Conservation (phyloP, 768 basidiomycete species). For the Phlebiopsis gigantea region DNA sequence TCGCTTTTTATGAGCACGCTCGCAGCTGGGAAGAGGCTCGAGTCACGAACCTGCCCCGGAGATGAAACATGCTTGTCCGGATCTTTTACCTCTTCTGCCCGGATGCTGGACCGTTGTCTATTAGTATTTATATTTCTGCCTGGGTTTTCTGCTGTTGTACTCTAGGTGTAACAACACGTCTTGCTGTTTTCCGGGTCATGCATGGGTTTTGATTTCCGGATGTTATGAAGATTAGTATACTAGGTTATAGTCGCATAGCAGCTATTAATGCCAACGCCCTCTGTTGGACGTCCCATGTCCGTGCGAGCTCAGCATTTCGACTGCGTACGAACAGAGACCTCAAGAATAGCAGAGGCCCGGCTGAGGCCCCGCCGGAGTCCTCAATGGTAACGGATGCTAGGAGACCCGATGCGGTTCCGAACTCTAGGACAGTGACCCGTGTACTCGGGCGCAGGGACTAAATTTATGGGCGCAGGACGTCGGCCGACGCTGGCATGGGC, state of each 20-base stretch:
- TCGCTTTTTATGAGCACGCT: background rate
- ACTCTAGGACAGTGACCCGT: background rate
- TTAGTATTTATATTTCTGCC: background rate
- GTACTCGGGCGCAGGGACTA: background rate
- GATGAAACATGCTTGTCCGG: background rate
- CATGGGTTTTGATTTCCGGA: too few relatives aligned
- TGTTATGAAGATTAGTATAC: background rate
- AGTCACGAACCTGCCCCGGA: background rate
- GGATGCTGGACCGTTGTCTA: constrained; percentile 1
- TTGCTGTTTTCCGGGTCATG: background rate
- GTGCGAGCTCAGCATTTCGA: too few relatives aligned
- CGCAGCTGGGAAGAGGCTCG: background rate
- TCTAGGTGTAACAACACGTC: background rate
- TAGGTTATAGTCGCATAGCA: background rate
- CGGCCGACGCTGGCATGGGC: background rate
- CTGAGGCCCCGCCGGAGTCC: background rate
- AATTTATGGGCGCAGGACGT: background rate
- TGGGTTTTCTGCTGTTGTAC: background rate
- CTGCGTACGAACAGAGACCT: too few relatives aligned
- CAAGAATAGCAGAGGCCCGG: too few relatives aligned
- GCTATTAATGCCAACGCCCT: background rate
- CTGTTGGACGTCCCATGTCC: background rate
- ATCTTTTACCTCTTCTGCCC: background rate
- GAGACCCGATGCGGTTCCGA: background rate
- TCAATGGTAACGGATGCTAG: background rate